phyloP scores from a whole-genome alignment of 1,139 yeast species.

The Starmera stellimalicola region DNA sequence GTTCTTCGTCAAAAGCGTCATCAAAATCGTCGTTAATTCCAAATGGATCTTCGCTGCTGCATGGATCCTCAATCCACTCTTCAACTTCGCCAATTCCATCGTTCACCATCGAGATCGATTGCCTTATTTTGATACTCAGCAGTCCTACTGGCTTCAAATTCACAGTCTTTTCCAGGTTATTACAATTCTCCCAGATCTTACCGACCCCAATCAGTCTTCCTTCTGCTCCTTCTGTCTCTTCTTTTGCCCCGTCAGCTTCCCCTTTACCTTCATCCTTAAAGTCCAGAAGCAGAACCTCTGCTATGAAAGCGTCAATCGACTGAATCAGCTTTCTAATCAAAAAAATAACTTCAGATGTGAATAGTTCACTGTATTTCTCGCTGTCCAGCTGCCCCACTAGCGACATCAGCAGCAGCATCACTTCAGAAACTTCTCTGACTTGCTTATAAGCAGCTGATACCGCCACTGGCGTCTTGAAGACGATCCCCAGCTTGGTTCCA shows the following conservation, averaged over 20 bases:
- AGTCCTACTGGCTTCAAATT: constrained; percentile 43
- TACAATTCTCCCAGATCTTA: constrained; percentile 55
- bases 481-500: constrained; percentile 68
- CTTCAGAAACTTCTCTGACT: constrained; percentile 28
- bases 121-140: constrained; percentile 35
- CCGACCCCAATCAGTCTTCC: constrained; percentile 52
- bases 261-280: constrained; percentile 16
- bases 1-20: constrained; percentile 26
- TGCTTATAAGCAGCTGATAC: constrained; percentile 45
- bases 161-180: constrained; percentile 29
- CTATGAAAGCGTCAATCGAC: constrained; percentile 17
- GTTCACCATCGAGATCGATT: constrained; percentile 38
- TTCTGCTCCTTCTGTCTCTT: constrained; percentile 11
- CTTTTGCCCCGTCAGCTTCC: constrained; percentile 11
- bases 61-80: constrained; percentile 60
- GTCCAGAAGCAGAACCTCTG: constrained; percentile 22
- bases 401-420: constrained; percentile 11
- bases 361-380: constrained; percentile 9
- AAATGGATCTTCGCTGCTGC: constrained; percentile 35
- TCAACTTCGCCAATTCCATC: constrained; percentile 59
- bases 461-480: constrained; percentile 54
- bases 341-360: constrained; percentile 8
- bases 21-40: constrained; percentile 18
- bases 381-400: constrained; percentile 9
- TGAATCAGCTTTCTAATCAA: constrained; percentile 4